Percentiles rank a stretch among this genome's conserved stretches.
These are phyloP conservation scores for Ophiocordyceps robertsii DNA, from an alignment of 2,329 filamentous ascomycete genomes.

Conservation along the genomic window DNA sequence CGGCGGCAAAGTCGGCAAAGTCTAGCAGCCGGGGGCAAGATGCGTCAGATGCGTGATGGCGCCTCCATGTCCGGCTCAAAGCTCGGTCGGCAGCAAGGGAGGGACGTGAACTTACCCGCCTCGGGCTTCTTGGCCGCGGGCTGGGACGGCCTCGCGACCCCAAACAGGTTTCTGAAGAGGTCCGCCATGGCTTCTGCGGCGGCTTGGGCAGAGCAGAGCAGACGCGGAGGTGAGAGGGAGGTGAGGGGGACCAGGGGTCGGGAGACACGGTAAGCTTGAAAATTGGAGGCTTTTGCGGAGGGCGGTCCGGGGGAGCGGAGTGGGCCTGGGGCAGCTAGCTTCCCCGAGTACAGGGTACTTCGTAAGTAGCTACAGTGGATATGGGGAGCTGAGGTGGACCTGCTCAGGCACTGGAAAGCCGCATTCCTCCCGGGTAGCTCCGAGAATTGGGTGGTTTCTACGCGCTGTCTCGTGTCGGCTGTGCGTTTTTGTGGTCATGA, in stretches of 20 bases:
- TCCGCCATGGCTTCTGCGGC: conserved; percentile 34
- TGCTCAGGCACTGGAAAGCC: too few relatives aligned
- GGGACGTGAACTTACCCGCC: conserved; percentile 34
- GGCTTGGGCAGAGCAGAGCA: background rate
- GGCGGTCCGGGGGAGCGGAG: too few relatives aligned
- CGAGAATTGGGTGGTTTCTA: too few relatives aligned
- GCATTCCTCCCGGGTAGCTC: too few relatives aligned
- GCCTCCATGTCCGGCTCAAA: background rate
- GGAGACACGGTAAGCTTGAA: too few relatives aligned
- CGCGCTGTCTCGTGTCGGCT: too few relatives aligned
- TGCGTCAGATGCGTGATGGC: background rate
- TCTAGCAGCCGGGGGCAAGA: conserved; percentile 34
- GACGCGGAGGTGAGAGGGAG: background rate
- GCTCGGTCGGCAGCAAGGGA: background rate
- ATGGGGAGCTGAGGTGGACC: too few relatives aligned
- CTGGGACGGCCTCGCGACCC: conserved; percentile 42
- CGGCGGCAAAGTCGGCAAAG: conserved; percentile 85
- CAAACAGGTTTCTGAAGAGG: conserved; percentile 56
- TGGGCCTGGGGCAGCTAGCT: too few relatives aligned
- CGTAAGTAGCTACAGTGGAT: too few relatives aligned
- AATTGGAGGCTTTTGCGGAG: too few relatives aligned
- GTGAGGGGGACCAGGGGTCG: background rate
- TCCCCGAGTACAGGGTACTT: too few relatives aligned
- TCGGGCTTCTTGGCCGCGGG: conserved; percentile 39
- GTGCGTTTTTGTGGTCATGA: too few relatives aligned